Conservation (phyloP, 1,284 basidiomycete genomes). For the Naganishia cerealis region DNA sequence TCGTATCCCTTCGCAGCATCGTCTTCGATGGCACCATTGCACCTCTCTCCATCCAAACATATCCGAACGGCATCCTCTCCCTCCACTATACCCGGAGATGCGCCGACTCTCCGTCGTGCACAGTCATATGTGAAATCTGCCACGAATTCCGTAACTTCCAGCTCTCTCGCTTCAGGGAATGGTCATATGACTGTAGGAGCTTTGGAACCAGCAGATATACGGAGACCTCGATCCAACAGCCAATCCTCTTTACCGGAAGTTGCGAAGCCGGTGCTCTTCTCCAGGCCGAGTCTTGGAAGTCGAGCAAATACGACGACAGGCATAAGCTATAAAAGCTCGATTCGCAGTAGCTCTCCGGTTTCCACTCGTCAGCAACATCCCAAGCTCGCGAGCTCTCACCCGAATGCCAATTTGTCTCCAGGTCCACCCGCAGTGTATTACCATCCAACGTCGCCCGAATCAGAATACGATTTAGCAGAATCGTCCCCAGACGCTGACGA, state of each 20-base stretch:
- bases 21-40: not conserved
- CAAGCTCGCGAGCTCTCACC: not conserved
- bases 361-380: not conserved
- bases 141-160: conserved; percentile 12
- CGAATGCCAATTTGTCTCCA: not conserved
- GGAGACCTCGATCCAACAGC: conserved; percentile 22
- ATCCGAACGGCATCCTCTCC: not conserved
- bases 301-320: not conserved
- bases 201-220: conserved; percentile 10
- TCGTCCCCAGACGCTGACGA: conserved; percentile 23
- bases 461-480: conserved; percentile 3
- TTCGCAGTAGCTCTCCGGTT: not conserved
- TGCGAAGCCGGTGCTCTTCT: not conserved
- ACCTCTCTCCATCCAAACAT: conserved; percentile 1
- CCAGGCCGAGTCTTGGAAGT: conserved; percentile 6
- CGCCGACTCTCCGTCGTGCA: conserved; percentile 19
- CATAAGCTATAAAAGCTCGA: not conserved
- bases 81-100: not conserved
- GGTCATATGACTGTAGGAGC: conserved; percentile 10
- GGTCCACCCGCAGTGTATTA: not conserved
- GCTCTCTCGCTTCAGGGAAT: conserved; percentile 15
- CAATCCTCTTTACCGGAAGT: not conserved
- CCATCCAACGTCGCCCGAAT: conserved; percentile 1
- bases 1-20: not conserved
- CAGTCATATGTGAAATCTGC: conserved; percentile 23